A percentile compares a stretch with the other conserved stretches of the same genome.
Conservation (phyloP, 1,284 basidiomycete genomes). For the Chalciporus sp. region DNA sequence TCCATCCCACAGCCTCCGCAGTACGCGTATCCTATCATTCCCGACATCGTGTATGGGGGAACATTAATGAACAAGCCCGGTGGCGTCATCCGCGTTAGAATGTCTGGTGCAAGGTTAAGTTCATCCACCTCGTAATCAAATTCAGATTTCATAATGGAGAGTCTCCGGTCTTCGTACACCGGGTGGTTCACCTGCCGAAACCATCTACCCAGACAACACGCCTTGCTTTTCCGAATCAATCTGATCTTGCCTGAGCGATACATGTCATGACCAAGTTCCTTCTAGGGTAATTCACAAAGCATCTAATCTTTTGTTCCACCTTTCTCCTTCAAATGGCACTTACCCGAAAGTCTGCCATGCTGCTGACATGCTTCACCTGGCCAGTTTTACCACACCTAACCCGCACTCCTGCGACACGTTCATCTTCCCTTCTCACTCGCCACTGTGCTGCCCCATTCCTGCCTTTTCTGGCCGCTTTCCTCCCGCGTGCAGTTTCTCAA, state of each 20-base stretch:
- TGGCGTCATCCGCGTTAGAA: constrained; percentile 36
- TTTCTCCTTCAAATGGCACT: constrained; percentile 58
- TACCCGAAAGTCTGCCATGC: constrained; percentile 57
- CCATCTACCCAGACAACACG: constrained; percentile 26
- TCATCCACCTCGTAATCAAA: constrained; percentile 39
- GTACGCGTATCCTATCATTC: constrained; percentile 26
- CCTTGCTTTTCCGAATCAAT: constrained; percentile 32
- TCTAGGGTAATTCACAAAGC: constrained; percentile 30
- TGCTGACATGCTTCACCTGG: constrained; percentile 54
- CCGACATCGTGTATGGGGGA: constrained; percentile 36
- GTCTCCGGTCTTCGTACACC: constrained; percentile 38
- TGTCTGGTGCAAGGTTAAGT: constrained; percentile 39
- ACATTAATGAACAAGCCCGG: constrained; percentile 37
- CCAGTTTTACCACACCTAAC: constrained; percentile 52
- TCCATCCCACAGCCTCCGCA: constrained; percentile 19
- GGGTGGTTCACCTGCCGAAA: constrained; percentile 31
- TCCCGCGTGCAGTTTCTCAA: constrained; percentile 41
- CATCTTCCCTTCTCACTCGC: constrained; percentile 44
- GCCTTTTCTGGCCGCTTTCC: constrained; percentile 49
- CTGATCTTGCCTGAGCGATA: constrained; percentile 26
- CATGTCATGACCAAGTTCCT: constrained; percentile 26
- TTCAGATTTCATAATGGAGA: constrained; percentile 39
- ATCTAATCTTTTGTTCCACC: constrained; percentile 49
- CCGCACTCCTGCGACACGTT: constrained; percentile 64
- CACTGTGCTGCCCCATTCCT: constrained; percentile 53